Percentiles rank a stretch among this genome's conserved stretches.
These are phyloP conservation scores for Trametes elegans DNA, from an alignment of 768 basidiomycete species.

Conservation along the genomic window DNA sequence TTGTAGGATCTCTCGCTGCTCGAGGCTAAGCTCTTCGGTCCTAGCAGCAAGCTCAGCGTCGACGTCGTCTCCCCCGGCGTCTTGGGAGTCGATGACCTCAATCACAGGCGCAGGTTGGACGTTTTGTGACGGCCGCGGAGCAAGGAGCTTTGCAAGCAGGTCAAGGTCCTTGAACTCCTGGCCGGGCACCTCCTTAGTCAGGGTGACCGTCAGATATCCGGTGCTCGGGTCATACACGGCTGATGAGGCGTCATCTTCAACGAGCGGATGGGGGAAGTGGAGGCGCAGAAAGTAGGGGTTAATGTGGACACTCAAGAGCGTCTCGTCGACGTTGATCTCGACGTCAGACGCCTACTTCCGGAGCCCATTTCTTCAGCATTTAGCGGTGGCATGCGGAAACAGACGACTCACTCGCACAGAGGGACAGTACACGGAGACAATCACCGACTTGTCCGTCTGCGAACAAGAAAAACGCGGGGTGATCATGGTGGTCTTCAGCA, in stretches of 20 bases:
- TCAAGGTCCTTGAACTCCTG: conserved; percentile 77
- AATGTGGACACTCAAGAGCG: conserved; percentile 69
- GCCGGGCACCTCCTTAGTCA: conserved; percentile 67
- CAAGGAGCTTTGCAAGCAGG: conserved; percentile 72
- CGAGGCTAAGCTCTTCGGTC: conserved; percentile 47
- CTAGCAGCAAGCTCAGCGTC: conserved; percentile 42
- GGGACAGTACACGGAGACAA: conserved; percentile 35
- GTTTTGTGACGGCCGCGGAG: conserved; percentile 50
- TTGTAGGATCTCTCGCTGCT: conserved; percentile 50
- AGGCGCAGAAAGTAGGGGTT: conserved; percentile 85
- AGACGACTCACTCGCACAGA: conserved; percentile 32
- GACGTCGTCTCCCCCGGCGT: conserved; percentile 18
- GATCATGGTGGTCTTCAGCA: conserved; percentile 30
- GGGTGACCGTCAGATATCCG: conserved; percentile 73
- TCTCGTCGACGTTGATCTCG: conserved; percentile 74
- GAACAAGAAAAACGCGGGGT: conserved; percentile 39
- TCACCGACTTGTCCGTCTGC: conserved; percentile 32
- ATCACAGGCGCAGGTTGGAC: conserved; percentile 41
- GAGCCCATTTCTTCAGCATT: conserved; percentile 11
- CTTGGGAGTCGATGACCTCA: conserved; percentile 48
- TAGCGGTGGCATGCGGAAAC: not conserved
- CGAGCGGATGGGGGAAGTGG: conserved; percentile 62
- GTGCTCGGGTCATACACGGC: conserved; percentile 74
- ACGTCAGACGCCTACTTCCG: conserved; percentile 71
- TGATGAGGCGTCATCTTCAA: conserved; percentile 66